phyloP scores from a whole-genome alignment of 345 rosid genomes.

The Aurinia saxatilis region DNA sequence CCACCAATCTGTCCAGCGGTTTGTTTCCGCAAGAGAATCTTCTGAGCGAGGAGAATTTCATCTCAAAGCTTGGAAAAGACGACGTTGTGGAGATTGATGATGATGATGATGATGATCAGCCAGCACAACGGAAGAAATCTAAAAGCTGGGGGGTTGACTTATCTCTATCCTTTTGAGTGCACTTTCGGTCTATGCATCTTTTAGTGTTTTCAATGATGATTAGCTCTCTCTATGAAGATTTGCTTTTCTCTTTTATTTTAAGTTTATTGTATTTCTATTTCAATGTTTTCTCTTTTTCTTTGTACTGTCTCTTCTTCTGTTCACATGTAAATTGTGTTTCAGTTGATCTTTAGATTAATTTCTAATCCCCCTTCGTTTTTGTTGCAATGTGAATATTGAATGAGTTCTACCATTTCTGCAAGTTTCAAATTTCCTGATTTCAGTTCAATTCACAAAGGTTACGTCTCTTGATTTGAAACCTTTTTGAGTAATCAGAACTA shows the following conservation, averaged over 20 bases:
- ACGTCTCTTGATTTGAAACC: not conserved
- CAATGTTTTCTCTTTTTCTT: not conserved
- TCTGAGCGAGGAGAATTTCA: conserved; percentile 11
- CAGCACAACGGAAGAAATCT: conserved; percentile 9
- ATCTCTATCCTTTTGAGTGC: conserved; percentile 20
- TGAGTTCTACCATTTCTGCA: not conserved
- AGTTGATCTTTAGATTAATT: not conserved
- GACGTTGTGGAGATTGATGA: conserved; percentile 17
- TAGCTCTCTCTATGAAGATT: not conserved
- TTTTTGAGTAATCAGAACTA: not conserved
- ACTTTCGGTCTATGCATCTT: conserved; percentile 4
- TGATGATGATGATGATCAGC: conserved; percentile 13
- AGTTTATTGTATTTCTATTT: not conserved
- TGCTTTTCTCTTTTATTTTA: not conserved
- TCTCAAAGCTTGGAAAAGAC: conserved; percentile 16
- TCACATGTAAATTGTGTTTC: not conserved
- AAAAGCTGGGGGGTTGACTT: conserved; percentile 11
- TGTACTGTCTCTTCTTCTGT: not conserved
- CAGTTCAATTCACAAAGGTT: not conserved
- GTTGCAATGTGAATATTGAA: not conserved
- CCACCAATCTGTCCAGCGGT: not conserved
- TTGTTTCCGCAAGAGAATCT: not conserved
- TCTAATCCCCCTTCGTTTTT: not conserved
- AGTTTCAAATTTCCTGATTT: not conserved
- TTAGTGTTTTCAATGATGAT: not conserved